A percentile compares a stretch with the other conserved stretches of the same genome.
These are phyloP conservation scores for Austroboletus eburneus DNA, from an alignment of 768 basidiomycete species.

Conservation along the genomic window DNA sequence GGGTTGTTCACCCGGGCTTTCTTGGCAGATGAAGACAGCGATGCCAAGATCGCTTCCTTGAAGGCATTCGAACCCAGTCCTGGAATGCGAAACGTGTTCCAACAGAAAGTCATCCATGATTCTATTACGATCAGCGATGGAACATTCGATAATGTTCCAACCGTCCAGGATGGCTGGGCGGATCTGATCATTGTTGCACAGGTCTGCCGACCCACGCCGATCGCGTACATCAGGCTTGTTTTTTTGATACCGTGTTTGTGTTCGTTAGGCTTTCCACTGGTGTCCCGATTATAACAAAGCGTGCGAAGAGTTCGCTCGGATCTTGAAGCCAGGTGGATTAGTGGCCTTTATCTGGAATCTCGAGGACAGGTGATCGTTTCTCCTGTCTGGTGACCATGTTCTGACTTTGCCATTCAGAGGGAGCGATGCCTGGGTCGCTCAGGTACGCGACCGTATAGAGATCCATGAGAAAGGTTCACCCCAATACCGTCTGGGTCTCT, in stretches of 20 bases:
- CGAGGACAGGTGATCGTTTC: slow-evolving; percentile 59
- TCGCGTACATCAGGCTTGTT: neutral
- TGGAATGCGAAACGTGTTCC: slow-evolving; percentile 80
- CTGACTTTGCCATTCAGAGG: slow-evolving; percentile 36
- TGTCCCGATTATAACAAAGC: slow-evolving; percentile 75
- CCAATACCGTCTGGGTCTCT: slow-evolving; percentile 74
- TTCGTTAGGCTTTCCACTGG: slow-evolving; percentile 86
- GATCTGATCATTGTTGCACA: slow-evolving; percentile 78
- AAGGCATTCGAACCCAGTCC: slow-evolving; percentile 78
- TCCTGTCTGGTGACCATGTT: neutral
- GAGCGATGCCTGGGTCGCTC: slow-evolving; percentile 66
- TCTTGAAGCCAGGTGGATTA: slow-evolving; percentile 71
- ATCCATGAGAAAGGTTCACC: slow-evolving; percentile 68
- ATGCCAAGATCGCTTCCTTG: slow-evolving; percentile 46
- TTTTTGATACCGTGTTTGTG: slow-evolving; percentile 7
- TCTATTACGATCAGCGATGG: slow-evolving; percentile 57
- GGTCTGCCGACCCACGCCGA: slow-evolving; percentile 33
- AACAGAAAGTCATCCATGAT: slow-evolving; percentile 48
- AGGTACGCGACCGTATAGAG: slow-evolving; percentile 68
- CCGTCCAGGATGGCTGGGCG: slow-evolving; percentile 63
- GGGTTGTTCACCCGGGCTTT: slow-evolving; percentile 87
- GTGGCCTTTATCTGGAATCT: slow-evolving; percentile 87
- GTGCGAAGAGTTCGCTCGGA: slow-evolving; percentile 69
- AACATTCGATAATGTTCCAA: slow-evolving; percentile 57
- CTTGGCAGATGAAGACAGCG: slow-evolving; percentile 57